A percentile compares a stretch with the other conserved stretches of the same genome.
phyloP scores from a whole-genome alignment of 768 basidiomycete species.

The Candolleomyces aberdarensis region DNA sequence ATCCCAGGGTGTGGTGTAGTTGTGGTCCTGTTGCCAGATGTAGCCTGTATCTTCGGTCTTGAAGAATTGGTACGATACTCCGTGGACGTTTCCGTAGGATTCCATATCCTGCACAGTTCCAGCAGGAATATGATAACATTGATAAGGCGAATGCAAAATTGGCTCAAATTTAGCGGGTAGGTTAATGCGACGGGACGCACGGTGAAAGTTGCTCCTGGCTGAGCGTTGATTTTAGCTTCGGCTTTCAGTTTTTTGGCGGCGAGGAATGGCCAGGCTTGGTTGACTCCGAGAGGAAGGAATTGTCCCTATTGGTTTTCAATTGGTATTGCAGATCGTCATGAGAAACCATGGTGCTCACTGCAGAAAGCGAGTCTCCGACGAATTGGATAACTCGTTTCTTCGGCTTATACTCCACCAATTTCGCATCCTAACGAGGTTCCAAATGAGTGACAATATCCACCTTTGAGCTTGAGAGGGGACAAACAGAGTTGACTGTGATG shows the following conservation, averaged over 20 bases:
- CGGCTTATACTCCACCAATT: slow-evolving; percentile 41
- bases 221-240: slow-evolving; percentile 49
- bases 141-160: not conserved
- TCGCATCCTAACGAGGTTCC: slow-evolving; percentile 37
- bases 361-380: slow-evolving; percentile 57
- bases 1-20: slow-evolving; percentile 59
- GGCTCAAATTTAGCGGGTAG: too few relatives aligned
- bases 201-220: slow-evolving; percentile 51
- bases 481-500: slow-evolving; percentile 42
- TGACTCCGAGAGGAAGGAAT: slow-evolving; percentile 49
- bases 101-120: slow-evolving; percentile 51
- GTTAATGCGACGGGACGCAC: slow-evolving; percentile 22
- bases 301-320: slow-evolving; percentile 39
- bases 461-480: too few relatives aligned
- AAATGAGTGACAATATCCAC: too few relatives aligned
- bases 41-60: slow-evolving; percentile 57
- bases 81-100: slow-evolving; percentile 53
- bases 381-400: slow-evolving; percentile 49
- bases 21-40: slow-evolving; percentile 52
- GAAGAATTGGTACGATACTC: slow-evolving; percentile 51
- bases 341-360: slow-evolving; percentile 30
- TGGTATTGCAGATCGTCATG: not conserved
- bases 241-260: slow-evolving; percentile 49
- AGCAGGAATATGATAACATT: too few relatives aligned
- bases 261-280: slow-evolving; percentile 57